Conservation (phyloP, 2,329 filamentous ascomycete genomes). For the Knufia fluminis region DNA sequence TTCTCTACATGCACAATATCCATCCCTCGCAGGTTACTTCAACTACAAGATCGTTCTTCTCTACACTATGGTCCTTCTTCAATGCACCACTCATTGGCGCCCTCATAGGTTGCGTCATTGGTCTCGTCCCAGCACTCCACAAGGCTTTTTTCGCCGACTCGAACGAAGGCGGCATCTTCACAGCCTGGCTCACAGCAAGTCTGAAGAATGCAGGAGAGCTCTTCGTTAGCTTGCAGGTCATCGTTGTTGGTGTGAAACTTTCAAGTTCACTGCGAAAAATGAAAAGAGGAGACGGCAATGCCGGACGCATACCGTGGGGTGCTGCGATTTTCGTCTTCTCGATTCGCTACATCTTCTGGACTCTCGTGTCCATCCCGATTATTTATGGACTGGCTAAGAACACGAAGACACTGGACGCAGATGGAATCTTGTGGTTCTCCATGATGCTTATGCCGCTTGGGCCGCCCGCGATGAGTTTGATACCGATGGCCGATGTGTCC, state of each 20-base stretch:
- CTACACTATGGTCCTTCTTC: conserved; percentile 43
- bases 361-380: conserved; percentile 44
- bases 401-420: conserved; percentile 43
- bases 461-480: conserved; percentile 46
- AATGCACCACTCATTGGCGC: conserved; percentile 56
- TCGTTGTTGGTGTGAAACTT: conserved; percentile 59
- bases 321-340: conserved; percentile 45
- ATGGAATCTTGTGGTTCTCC: conserved; percentile 58
- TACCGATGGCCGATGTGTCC: conserved; percentile 38
- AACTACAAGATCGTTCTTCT: conserved; percentile 32
- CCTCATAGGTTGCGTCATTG: conserved; percentile 49
- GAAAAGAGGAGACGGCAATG: conserved; percentile 31
- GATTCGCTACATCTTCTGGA: conserved; percentile 55
- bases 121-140: conserved; percentile 51
- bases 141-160: conserved; percentile 51
- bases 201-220: conserved; percentile 54
- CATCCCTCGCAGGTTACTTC: conserved; percentile 30
- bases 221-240: conserved; percentile 56
- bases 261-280: conserved; percentile 44
- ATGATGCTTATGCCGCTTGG: conserved; percentile 53
- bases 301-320: conserved; percentile 36
- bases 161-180: conserved; percentile 53
- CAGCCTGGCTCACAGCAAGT: conserved; percentile 55
- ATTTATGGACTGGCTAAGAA: conserved; percentile 48
- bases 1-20: conserved; percentile 28